Evolutionary conservation across 139 green algal genomes (phyloP), one percentile per base, ranked within the genome.

Genomic region (Zygnema circumcarinatum): DNA sequence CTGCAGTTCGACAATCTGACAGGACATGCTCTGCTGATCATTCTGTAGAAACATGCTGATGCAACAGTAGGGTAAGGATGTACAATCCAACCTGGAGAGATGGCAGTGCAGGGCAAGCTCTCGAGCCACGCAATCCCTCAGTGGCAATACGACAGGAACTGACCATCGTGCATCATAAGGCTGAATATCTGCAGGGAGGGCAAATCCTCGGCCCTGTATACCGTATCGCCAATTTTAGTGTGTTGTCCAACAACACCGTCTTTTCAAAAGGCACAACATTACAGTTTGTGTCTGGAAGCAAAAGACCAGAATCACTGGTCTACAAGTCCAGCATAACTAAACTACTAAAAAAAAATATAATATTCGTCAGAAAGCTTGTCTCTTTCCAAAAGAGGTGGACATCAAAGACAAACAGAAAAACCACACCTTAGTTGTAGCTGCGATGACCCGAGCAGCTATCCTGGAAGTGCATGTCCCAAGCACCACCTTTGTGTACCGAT

Each of bases 401-500:
- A n/a, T n/a, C n/a, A n/a, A n/a, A n/a, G n/a, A n/a, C n/a, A n/a
- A n/a, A n/a, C n/a, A n/a, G n/a, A n/a, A n/a, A n/a, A n/a, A n/a
- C 2, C 82, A 36, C 21, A 88, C 82, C 73, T 88, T 88, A 39
- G 35, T 20, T 21, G 73, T 87, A 21, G 72, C 82, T 22, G 82
- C 22, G 3, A 88, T 72, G 72, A 32, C 73, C 29, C 20, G 72
- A 2, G 33, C 82, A 7, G 82, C 82, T 7, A 88, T 3, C 32
- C 82, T 7, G n/a, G 72, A 78, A 7, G 82, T 47, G 20, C 82
- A 87, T 33, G 69, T 33, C 7, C 82, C 82, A 16, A 74, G 69
- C 3, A 87, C 73, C 2, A 88, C 2, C 82, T 88, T 88, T 38
- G 82, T 88, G 73, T 88, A 88, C 2, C 82, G 38, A 2, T 88